Conservation (phyloP, 345 rosid genomes). For the Cardamine occulta region DNA sequence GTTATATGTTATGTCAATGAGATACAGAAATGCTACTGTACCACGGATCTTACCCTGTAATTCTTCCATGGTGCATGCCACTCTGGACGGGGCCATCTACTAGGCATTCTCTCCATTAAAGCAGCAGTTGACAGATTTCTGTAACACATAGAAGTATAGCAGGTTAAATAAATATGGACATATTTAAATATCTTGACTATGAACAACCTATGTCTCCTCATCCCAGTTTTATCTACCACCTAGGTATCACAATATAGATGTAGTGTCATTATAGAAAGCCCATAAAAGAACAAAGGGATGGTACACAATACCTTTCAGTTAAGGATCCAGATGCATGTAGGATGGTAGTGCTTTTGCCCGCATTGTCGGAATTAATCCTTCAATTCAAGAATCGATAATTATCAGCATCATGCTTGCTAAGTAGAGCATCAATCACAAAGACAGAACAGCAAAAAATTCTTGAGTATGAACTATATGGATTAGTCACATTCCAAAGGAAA, state of each 20-base stretch:
- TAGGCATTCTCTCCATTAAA: conserved; percentile 96
- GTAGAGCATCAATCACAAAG: conserved; percentile 6
- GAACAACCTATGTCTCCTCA: not conserved
- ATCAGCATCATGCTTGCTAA: not conserved
- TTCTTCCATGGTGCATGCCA: conserved; percentile 99
- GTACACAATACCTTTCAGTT: conserved; percentile 63
- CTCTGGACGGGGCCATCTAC: conserved; percentile 96
- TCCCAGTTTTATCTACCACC: not conserved
- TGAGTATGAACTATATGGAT: not conserved
- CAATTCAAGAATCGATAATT: not conserved
- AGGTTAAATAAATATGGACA: not conserved
- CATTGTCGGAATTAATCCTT: conserved; percentile 58
- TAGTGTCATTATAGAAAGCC: conserved; percentile 11
- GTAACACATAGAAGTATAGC: conserved; percentile 14
- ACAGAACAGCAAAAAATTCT: conserved; percentile 3
- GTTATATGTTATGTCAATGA: not conserved
- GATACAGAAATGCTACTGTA: conserved; percentile 10
- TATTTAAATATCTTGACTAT: not conserved
- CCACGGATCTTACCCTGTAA: conserved; percentile 72
- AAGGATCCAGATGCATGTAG: conserved; percentile 57
- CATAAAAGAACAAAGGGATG: not conserved
- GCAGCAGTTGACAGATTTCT: conserved; percentile 87
- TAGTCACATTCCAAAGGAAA: conserved; percentile 5
- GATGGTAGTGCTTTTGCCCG: conserved; percentile 62
- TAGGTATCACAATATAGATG: not conserved